Evolutionary conservation across 176 grass and related monocot species (phyloP).

Genomic region (Tillandsia fasciculata): DNA sequence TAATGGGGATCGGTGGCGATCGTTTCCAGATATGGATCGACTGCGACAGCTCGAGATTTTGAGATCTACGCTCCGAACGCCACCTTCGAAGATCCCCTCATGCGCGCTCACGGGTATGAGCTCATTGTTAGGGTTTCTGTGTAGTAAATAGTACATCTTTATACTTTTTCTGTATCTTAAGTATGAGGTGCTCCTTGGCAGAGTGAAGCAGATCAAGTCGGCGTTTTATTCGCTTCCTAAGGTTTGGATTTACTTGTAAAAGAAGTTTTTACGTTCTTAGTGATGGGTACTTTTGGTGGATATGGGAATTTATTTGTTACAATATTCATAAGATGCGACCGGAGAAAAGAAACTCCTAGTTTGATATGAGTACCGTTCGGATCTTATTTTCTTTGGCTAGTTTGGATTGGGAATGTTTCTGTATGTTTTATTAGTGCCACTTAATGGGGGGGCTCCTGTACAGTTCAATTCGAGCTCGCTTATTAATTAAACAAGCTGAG

Average conservation of each 20-base stretch:
- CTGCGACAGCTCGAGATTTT: constrained; percentile 38
- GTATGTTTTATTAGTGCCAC: too few species aligned
- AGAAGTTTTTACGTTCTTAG: too few species aligned
- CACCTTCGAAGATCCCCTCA: constrained; percentile 44
- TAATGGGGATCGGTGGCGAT: not conserved
- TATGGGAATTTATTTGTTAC: too few species aligned
- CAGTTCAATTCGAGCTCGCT: too few species aligned
- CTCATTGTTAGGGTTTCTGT: not conserved
- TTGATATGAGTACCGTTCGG: too few species aligned
- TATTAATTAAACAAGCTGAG: too few species aligned
- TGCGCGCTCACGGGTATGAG: constrained; percentile 35
- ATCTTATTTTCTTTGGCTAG: too few species aligned
- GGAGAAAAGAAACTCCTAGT: too few species aligned
- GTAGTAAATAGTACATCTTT: not conserved
- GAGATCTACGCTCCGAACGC: constrained; percentile 40
- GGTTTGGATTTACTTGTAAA: constrained; percentile 16
- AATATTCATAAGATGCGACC: too few species aligned
- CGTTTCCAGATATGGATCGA: constrained; percentile 32
- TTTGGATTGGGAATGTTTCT: not conserved
- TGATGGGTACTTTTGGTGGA: too few species aligned
- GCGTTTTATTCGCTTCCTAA: constrained; percentile 43
- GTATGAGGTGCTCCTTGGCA: constrained; percentile 18
- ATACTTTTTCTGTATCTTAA: not conserved
- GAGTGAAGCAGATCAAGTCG: constrained; percentile 48
- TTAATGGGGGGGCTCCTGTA: not conserved